Base-by-base conservation (phyloP, 768 basidiomycete genomes). In the Daedaleopsis nitida region DNA sequence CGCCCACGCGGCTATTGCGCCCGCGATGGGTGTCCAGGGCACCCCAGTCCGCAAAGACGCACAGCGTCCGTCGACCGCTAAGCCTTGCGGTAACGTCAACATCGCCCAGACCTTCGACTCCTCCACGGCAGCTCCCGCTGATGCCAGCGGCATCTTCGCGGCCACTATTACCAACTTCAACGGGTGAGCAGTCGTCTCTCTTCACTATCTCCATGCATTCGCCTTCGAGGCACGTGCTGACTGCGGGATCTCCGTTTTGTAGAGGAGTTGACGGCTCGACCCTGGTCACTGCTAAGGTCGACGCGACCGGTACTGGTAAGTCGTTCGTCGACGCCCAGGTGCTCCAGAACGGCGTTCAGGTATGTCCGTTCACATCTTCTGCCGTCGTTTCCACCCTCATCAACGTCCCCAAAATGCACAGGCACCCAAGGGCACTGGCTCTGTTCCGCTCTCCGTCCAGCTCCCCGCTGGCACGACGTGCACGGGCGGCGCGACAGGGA, bases 381-480 rank as follows among this genome's bases (percentile, higher is more conserved):
- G 13, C 39, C 10, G 6, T 16, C 23, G 16, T 13, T 12, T 7
- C 21, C 35, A n/a, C 9, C 12, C 23, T 16, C 24, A 17, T 16
- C 27, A 10, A 14, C 43, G 1, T 10, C 3, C 39, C 42, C 14
- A 17, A 38, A 17, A 23, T 35, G n/a, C 27, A 32, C 65, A 83
- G 82, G 69, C 70, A 13, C 83, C 83, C 13, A 69, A 57, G 3
- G 59, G 34, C 17, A 68, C 70, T 11, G 77, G 78, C 39, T 75
- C 79, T 27, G 72, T 81, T 57, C 68, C 72, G 57, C 67, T 86
- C 48, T 70, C 71, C 0, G 82, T 78, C 53, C 60, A 74, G 54
- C 74, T 86, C 34, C 83, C 84, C 4, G 71, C 80, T 24, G 78
- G 78, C 27, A 84, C 80, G 6, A 78, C 69, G 55, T 86, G 84